Conservation (phyloP, 2,329 filamentous ascomycete genomes). For the Chalaropsis thielavioides region DNA sequence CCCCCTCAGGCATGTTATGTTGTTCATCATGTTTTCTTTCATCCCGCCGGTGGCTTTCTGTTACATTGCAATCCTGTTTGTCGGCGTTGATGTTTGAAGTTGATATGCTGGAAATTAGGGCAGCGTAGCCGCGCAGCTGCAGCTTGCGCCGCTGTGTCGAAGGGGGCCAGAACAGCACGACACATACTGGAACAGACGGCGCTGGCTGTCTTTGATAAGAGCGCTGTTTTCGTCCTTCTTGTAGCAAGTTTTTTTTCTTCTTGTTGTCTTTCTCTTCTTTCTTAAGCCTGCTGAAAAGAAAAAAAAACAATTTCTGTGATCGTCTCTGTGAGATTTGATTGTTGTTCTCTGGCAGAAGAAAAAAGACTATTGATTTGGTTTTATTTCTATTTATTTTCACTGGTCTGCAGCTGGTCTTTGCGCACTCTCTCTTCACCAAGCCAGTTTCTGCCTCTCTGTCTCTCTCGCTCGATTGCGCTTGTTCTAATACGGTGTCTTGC, state of each 20-base stretch:
- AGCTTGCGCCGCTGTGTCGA: no score
- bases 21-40: not conserved
- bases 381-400: not conserved
- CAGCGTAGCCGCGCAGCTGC: not conserved
- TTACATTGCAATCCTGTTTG: slow-evolving; percentile 6
- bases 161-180: no score
- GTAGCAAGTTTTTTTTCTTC: not conserved
- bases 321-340: not conserved
- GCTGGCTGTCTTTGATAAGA: not conserved
- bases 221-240: not conserved
- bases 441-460: not conserved
- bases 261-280: not conserved
- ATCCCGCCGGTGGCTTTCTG: not conserved
- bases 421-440: not conserved
- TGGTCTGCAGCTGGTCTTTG: not conserved
- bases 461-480: not conserved
- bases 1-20: no score
- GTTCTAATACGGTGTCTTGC: not conserved
- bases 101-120: slow-evolving; percentile 4
- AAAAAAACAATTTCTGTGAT: not conserved
- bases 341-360: no score
- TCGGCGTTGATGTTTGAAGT: slow-evolving; percentile 2
- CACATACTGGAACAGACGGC: no score
- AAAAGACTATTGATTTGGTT: no score
- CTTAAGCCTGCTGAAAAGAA: no score